Evolutionary conservation across 306 rosid species (phyloP), one percentile per base, ranked within the genome.

Genomic region (Lathyrus oleraceus): DNA sequence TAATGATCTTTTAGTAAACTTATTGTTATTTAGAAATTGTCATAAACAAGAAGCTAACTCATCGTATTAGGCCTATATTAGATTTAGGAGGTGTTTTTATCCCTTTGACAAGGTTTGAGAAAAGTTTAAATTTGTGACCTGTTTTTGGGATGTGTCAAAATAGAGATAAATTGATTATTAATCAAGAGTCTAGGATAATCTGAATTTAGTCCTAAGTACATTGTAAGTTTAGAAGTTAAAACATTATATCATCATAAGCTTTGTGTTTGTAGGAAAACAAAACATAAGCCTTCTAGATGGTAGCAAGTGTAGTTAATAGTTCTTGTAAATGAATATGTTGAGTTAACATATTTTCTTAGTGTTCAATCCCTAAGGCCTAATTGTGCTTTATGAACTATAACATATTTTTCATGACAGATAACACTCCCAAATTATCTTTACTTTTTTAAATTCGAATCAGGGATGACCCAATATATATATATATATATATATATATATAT

Each of bases 61-160:
- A 9, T n/a, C n/a, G n/a, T 15, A 6, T 15, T 61, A 16, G 66
- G 47, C 12, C n/a, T 28, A 30, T 8, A 69, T 62, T 38, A 39
- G 57, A 56, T 54, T n/a, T 54, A 30, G 42, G 60, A 42, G 61
- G 60, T 51, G n/a, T 27, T 68, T 8, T 23, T 17, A 25, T 68
- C 10, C 38, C 57, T 11, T 32, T 72, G 59, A 38, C 15, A 62
- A 12, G 67, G n/a, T n/a, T n/a, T n/a, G n/a, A n/a, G n/a, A n/a
- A n/a, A n/a, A n/a, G n/a, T n/a, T n/a, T n/a, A n/a, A 60, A 25
- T 17, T 14, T 20, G 61, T 21, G 45, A 64, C 73, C 12, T 48
- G 17, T 15, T 64, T 43, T 70, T 44, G 47, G 38, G 57, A 21
- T 57, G 48, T 30, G 74, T 67, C 66, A 19, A 58, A 20, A 58